A percentile compares a stretch with the other conserved stretches of the same genome.
phyloP scores from a whole-genome alignment of 2,329 filamentous ascomycete genomes.

The Exophiala lecanii-corni region DNA sequence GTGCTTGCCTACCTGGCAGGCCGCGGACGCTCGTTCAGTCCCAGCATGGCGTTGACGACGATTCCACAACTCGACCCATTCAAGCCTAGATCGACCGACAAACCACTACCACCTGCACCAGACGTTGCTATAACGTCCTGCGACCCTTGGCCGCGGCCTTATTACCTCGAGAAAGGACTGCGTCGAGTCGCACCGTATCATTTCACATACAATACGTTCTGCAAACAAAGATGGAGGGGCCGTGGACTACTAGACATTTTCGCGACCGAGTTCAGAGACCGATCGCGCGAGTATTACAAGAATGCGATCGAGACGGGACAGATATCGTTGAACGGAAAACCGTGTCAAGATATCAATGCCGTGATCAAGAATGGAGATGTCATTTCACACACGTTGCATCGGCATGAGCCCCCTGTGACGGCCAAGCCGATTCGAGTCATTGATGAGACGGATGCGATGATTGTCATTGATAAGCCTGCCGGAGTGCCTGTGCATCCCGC shows the following conservation, averaged over 20 bases:
- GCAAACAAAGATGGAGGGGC: conserved; percentile 89
- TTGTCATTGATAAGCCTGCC: conserved; percentile 95
- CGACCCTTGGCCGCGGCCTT: conserved; percentile 61
- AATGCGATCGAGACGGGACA: conserved; percentile 73
- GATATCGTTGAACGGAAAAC: conserved; percentile 74
- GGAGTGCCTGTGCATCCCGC: conserved; percentile 94
- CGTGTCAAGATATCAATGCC: conserved; percentile 38
- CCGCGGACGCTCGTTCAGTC: conserved; percentile 32
- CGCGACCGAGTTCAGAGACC: conserved; percentile 83
- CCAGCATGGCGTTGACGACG: conserved; percentile 35
- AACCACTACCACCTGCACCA: conserved; percentile 19
- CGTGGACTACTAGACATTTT: conserved; percentile 82
- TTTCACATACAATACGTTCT: conserved; percentile 91
- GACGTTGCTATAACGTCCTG: conserved; percentile 24
- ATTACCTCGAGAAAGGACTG: conserved; percentile 77
- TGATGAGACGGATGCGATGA: conserved; percentile 86
- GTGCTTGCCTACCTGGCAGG: conserved; percentile 37
- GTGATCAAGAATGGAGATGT: conserved; percentile 68
- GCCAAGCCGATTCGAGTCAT: conserved; percentile 73
- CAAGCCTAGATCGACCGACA: conserved; percentile 4
- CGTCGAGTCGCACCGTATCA: conserved; percentile 82
- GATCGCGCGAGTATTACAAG: conserved; percentile 77
- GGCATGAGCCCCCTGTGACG: conserved; percentile 91
- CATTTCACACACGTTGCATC: conserved; percentile 87
- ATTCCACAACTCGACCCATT: conserved; percentile 1